Evolutionary conservation across 352 stramenopile species (phyloP), one percentile per base, ranked within the genome.

Genomic region (Phytophthora meadii): DNA sequence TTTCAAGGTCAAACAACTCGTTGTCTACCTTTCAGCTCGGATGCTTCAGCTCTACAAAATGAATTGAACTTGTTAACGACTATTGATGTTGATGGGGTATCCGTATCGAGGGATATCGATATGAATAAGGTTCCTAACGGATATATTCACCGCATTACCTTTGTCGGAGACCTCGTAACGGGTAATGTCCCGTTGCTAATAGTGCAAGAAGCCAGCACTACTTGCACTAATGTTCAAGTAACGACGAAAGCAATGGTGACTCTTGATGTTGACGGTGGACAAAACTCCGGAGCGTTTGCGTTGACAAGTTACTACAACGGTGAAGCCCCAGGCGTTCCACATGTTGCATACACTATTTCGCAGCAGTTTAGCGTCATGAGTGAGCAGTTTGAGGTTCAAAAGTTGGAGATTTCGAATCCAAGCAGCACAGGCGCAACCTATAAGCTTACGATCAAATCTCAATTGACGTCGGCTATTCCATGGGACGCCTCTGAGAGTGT

Each of bases 301-400:
- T 45, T 84, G 1, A 77, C 70, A 9, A 72, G 50, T 2, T 37
- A 71, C 25, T 93, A 94, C 51, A 44, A 74, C 48, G 84, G 87
- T 12, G 87, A 93, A 49, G 55, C 61, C 10, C 69, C 85, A 12
- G 65, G 60, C 0, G 50, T 59, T 1, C 27, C 52, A 7, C 81
- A 87, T 30, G 52, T 88, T 10, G 82, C 79, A 11, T 94, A 93
- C 45, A 73, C 24, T 11, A 71, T 95, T 12, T 75, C 69, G 2
- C 87, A 92, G 28, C 54, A 87, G 8, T 95, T 94, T 44, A 81
- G 68, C 15, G 80, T 95, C 5, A 74, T 88, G 67, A 74, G 75
- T 22, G 84, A 93, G 51, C 79, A 86, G 47, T 89, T 92, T 59
- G 83, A 91, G 45, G 59, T 93, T 10, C 79, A 94, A 46, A 74